Base-by-base conservation (phyloP, 306 rosid genomes). In the Hippophae rhamnoides region DNA sequence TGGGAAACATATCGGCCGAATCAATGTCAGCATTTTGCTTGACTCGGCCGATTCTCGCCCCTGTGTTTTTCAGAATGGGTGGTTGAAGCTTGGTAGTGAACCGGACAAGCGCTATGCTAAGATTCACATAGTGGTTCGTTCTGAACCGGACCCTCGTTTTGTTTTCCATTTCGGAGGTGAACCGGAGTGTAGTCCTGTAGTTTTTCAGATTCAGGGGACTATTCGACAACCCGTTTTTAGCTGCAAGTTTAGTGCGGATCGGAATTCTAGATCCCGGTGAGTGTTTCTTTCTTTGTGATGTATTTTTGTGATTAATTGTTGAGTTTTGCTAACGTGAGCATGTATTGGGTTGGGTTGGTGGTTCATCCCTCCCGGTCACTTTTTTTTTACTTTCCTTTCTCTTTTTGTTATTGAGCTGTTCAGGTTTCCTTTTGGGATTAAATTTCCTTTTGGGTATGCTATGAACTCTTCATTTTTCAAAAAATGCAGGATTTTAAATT, bases 131-230 rank as follows among this genome's bases (percentile, higher is more conserved):
- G 66, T 57, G 55, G 78, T 87, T 43, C 86, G 95, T 64, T 71
- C 88, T 4, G 96, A 92, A 74, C 95, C 89, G 48, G 95, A 87
- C 47, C 98, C 98, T 0, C 86, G 98, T 13, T 92, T 83, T 47
- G 84, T 92, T 7, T 92, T 92, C 5, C 95, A 92, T 57, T 92
- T 87, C 74, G 96, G 83, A 0, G 95, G 96, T 0, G 98, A 92
- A 63, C 98, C 98, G 76, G 98, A 92, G 71, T 85, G 96, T 27
- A 87, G 96, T 58, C 98, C 96, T 0, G 98, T 92, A 38, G 84
- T 92, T 68, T 92, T 75, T 9, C 96, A 85, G 84, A 78, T 87
- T 82, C 98, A 83, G 49, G 96, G 76, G 64, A 84, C 80, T 66
- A 80, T 81, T 44, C 73, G 82, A 27, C 98, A 92, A 62, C 98